A percentile compares a stretch with the other conserved stretches of the same genome.
Conservation (phyloP, 2,329 filamentous ascomycete species). For the Knoxdaviesia capensis region DNA sequence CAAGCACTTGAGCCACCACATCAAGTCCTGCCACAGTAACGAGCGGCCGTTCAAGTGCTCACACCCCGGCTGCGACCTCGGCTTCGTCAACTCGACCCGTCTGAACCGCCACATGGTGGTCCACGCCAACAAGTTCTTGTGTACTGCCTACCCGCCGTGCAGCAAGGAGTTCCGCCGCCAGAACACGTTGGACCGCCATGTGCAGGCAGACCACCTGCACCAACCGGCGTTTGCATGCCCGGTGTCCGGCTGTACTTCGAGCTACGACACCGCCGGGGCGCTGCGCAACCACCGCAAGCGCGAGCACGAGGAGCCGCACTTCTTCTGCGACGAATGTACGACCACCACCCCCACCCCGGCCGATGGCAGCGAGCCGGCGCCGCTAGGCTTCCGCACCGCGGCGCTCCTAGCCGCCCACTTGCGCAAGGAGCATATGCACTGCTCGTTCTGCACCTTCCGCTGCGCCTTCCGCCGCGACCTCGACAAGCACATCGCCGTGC, state of each 20-base stretch:
- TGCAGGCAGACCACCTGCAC: conserved; percentile 55
- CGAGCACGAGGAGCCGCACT: conserved; percentile 48
- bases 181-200: conserved; percentile 66
- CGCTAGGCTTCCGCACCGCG: conserved; percentile 50
- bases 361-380: conserved; percentile 18
- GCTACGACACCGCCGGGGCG: conserved; percentile 53
- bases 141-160: conserved; percentile 50
- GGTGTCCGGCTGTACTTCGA: conserved; percentile 37
- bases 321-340: conserved; percentile 59
- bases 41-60: conserved; percentile 52
- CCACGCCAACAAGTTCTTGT: conserved; percentile 60
- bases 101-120: conserved; percentile 60
- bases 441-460: conserved; percentile 50
- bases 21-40: conserved; percentile 61
- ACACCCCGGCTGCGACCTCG: conserved; percentile 55
- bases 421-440: conserved; percentile 51
- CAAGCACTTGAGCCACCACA: conserved; percentile 69
- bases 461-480: conserved; percentile 49
- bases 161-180: conserved; percentile 70
- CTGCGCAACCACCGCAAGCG: conserved; percentile 52
- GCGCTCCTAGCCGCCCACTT: conserved; percentile 55
- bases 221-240: conserved; percentile 53
- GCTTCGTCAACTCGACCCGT: conserved; percentile 61
- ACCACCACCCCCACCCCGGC: too few species aligned
- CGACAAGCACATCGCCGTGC: conserved; percentile 57